phyloP scores from a whole-genome alignment of 2,329 filamentous ascomycete species.

The Calonectria ilicicola region DNA sequence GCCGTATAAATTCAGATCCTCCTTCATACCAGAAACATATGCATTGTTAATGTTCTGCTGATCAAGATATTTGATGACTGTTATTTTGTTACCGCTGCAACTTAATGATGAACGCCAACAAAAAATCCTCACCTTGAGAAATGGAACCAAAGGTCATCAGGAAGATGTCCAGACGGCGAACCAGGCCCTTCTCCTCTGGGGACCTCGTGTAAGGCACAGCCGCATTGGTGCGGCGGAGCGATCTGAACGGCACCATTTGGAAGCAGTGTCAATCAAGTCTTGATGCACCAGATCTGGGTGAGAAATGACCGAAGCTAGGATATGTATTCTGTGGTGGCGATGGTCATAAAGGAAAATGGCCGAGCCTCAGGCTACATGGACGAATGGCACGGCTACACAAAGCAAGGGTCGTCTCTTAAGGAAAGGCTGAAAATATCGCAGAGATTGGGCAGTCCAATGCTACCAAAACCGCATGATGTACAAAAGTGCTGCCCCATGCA shows the following conservation, averaged over 20 bases:
- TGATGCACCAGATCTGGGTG: background rate
- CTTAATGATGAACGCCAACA: no score
- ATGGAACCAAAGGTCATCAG: conserved; percentile 24
- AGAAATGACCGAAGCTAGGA: background rate
- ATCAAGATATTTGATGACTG: conserved; percentile 43
- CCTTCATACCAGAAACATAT: conserved; percentile 55
- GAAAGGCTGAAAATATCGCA: background rate
- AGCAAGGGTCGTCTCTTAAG: background rate
- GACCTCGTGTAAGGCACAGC: conserved; percentile 4
- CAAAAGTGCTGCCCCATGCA: background rate
- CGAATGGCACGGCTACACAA: background rate
- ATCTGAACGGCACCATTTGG: conserved; percentile 6
- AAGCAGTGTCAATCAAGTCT: background rate
- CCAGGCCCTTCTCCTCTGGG: conserved; percentile 13
- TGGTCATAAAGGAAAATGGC: background rate
- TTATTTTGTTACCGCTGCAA: background rate
- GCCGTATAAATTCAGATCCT: conserved; percentile 48
- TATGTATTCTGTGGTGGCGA: background rate
- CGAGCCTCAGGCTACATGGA: background rate
- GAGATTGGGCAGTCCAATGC: background rate
- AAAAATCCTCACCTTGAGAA: conserved; percentile 15
- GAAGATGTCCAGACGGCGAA: conserved; percentile 23
- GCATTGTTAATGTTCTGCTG: conserved; percentile 52
- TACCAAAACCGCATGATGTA: background rate
- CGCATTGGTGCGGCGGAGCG: background rate